Base-by-base conservation (phyloP, 345 rosid genomes). In the Tarenaya hassleriana region DNA sequence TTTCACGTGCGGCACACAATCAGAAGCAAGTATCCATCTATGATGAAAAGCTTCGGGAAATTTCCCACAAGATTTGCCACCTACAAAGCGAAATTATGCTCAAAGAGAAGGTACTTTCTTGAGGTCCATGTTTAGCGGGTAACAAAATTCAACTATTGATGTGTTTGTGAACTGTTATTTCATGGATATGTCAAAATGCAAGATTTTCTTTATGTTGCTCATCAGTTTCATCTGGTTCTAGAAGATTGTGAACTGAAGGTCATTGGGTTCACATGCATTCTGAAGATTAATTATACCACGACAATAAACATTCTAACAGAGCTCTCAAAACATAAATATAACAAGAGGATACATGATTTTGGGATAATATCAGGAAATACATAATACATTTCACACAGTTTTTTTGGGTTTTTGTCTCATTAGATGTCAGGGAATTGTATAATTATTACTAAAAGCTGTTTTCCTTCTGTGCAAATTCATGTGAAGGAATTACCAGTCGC, bases 401-500 rank as follows among this genome's bases (percentile, higher is more conserved):
- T 32, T 8, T 3, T 33, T 32, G 0, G 1, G n/a, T n/a, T 8
- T 43, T 12, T 41, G 1, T 43, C 10, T 45, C 10, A 6, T 14
- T 56, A 34, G 3, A 56, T 46, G 8, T 47, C 7, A 35, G 0
- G 29, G 46, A 45, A 10, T n/a, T 19, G 51, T 18, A 19, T 56
- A 9, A 56, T 1, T 14, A 34, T n/a, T 27, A 24, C 29, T 5
- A 24, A 20, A 37, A 11, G n/a, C 15, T 37, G 11, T 20, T 34
- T 0, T n/a, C 4, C 38, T 38, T 24, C 20, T 62, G 1, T 5
- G 0, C 2, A 60, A 31, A 19, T 47, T 31, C 29, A 20, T 48
- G 48, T 64, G 66, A 41, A 87, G 96, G 98, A 87, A 69, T 57
- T 91, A 58, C 86, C 92, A 4, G 81, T 74, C 41, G 95, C 95